Evolutionary conservation across 768 basidiomycete species (phyloP).

Genomic region (Lepiota subincarnata): DNA sequence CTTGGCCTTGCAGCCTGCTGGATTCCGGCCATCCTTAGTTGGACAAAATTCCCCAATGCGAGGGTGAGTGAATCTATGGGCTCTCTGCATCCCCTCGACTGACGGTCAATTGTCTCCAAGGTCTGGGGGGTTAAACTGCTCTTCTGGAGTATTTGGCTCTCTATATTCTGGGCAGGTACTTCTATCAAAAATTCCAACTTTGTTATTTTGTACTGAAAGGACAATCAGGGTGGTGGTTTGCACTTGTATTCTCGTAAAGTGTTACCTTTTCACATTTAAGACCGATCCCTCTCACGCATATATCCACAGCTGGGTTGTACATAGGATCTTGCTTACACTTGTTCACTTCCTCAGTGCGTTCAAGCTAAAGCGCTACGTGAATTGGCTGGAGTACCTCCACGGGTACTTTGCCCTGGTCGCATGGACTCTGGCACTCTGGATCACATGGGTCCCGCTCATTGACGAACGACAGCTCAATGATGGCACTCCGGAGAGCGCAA

Average conservation of each 20-base stretch:
- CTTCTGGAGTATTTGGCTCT: constrained; percentile 10
- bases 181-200: too few species aligned
- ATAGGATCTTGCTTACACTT: background rate
- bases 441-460: constrained; percentile 4
- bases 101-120: background rate
- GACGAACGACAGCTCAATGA: background rate
- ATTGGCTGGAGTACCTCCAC: constrained; percentile 6
- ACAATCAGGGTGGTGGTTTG: constrained; percentile 4
- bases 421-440: constrained; percentile 5
- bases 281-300: background rate
- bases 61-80: background rate
- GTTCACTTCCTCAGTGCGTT: background rate
- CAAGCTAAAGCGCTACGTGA: constrained; percentile 5
- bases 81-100: background rate
- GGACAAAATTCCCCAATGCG: background rate
- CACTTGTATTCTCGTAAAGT: constrained; percentile 3
- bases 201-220: background rate
- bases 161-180: constrained; percentile 6
- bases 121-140: constrained; percentile 5
- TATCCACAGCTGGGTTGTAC: background rate
- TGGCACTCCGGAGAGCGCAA: background rate
- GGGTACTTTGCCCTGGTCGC: constrained; percentile 6
- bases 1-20: constrained; percentile 2
- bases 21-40: constrained; percentile 6
- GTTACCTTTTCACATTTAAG: background rate